These are phyloP conservation scores for Geoglossum glabrum DNA, from an alignment of 495 filamentous ascomycete genomes.

Conservation along the genomic window DNA sequence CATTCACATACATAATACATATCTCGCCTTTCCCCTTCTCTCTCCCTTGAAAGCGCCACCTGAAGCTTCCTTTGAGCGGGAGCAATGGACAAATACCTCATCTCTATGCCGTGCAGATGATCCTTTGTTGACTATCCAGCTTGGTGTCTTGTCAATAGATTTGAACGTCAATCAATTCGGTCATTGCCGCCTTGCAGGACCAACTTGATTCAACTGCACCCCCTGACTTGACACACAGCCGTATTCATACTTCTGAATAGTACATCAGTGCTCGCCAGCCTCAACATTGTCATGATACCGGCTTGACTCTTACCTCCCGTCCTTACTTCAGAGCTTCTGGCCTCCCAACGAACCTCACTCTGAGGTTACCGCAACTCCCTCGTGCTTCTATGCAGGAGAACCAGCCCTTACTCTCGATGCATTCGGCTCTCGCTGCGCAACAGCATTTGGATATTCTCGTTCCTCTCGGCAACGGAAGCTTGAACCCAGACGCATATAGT, in stretches of 20 bases:
- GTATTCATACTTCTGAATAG: not conserved
- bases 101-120: not conserved
- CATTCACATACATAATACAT: not conserved
- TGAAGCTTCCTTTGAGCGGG: not conserved
- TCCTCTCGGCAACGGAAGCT: not conserved
- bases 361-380: not conserved
- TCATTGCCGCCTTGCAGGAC: slow-evolving; percentile 2
- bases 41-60: not conserved
- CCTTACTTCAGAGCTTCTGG: not conserved
- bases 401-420: not conserved
- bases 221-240: not conserved
- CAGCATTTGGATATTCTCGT: slow-evolving; percentile 1
- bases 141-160: not conserved
- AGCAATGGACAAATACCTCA: not conserved
- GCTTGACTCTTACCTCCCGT: not conserved
- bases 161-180: slow-evolving; percentile 1
- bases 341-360: not conserved
- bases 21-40: not conserved
- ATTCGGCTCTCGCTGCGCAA: not conserved
- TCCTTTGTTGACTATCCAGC: not conserved
- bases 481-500: not conserved
- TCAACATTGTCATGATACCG: not conserved
- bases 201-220: not conserved
- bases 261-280: not conserved
- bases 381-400: not conserved